These are phyloP conservation scores for Penicillium sp. DNA, from an alignment of 2,329 filamentous ascomycete species.

Conservation along the genomic window DNA sequence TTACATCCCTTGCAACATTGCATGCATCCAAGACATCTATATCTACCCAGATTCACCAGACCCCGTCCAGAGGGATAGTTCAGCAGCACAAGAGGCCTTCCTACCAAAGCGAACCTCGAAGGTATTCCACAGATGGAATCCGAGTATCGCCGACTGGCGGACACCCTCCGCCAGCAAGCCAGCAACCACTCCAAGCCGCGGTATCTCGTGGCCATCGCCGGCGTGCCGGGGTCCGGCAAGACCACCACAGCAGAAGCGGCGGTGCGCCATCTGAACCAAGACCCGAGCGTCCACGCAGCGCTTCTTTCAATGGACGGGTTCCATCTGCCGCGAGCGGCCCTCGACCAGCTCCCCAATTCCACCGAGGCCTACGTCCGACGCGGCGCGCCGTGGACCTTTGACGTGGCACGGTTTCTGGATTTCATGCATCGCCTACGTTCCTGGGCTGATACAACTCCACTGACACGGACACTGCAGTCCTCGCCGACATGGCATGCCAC, in stretches of 20 bases:
- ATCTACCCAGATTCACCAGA: too few species aligned
- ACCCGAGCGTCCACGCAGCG: conserved; percentile 10
- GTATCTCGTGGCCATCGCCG: conserved; percentile 31
- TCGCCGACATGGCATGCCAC: conserved; percentile 6
- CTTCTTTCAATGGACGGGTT: conserved; percentile 42
- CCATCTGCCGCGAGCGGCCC: conserved; percentile 30
- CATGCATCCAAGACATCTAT: too few species aligned
- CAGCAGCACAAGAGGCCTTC: too few species aligned
- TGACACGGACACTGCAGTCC: conserved; percentile 5
- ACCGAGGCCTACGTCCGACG: conserved; percentile 36
- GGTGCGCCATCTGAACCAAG: conserved; percentile 26
- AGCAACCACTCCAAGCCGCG: conserved; percentile 15
- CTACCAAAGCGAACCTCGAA: background rate
- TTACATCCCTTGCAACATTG: too few species aligned
- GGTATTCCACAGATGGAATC: conserved; percentile 22
- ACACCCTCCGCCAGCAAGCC: conserved; percentile 19
- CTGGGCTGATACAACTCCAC: conserved; percentile 24
- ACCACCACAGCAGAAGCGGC: conserved; percentile 33
- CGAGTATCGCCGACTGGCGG: conserved; percentile 22
- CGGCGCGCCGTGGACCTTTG: conserved; percentile 41
- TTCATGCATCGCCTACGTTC: conserved; percentile 28
- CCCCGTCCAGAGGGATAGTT: too few species aligned
- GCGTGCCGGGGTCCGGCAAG: conserved; percentile 36
- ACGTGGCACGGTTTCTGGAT: conserved; percentile 28
- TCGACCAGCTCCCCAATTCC: conserved; percentile 34